Percentiles rank a stretch among this genome's conserved stretches.
phyloP scores from a whole-genome alignment of 768 basidiomycete genomes.

The Suillus placidus region DNA sequence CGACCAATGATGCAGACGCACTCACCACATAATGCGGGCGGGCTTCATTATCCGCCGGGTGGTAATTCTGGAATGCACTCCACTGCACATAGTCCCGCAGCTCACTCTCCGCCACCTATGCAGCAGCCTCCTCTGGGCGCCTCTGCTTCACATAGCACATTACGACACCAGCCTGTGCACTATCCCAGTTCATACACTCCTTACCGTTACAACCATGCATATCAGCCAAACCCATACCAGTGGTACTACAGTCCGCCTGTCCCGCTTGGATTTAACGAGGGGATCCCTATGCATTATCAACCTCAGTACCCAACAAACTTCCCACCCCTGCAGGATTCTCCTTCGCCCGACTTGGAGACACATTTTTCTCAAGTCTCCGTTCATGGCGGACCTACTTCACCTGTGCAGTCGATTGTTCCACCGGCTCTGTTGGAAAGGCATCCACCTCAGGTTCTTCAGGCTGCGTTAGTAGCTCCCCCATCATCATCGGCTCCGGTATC shows the following conservation, averaged over 20 bases:
- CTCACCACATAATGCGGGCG: conserved; percentile 43
- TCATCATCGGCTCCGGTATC: conserved; percentile 12
- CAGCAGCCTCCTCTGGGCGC: conserved; percentile 28
- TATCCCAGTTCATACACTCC: conserved; percentile 35
- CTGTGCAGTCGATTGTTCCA: conserved; percentile 7
- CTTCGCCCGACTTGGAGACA: conserved; percentile 25
- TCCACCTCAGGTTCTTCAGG: not conserved
- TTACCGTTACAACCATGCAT: conserved; percentile 43
- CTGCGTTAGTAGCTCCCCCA: not conserved
- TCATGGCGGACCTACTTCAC: conserved; percentile 16
- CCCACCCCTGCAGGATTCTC: conserved; percentile 23
- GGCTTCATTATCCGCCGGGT: conserved; percentile 39
- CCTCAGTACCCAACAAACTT: conserved; percentile 36
- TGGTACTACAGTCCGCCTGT: conserved; percentile 46
- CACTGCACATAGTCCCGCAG: conserved; percentile 26
- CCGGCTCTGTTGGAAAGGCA: not conserved
- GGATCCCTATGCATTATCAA: conserved; percentile 33
- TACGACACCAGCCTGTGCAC: conserved; percentile 17
- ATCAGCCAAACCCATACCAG: conserved; percentile 43
- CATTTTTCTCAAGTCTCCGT: conserved; percentile 22
- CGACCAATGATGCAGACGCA: conserved; percentile 39
- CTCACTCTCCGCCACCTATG: conserved; percentile 19
- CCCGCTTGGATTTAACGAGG: conserved; percentile 32
- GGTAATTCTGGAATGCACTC: conserved; percentile 22
- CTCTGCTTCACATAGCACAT: conserved; percentile 22